Evolutionary conservation across 306 rosid species (phyloP).

Genomic region (Macrotyloma uniflorum): DNA sequence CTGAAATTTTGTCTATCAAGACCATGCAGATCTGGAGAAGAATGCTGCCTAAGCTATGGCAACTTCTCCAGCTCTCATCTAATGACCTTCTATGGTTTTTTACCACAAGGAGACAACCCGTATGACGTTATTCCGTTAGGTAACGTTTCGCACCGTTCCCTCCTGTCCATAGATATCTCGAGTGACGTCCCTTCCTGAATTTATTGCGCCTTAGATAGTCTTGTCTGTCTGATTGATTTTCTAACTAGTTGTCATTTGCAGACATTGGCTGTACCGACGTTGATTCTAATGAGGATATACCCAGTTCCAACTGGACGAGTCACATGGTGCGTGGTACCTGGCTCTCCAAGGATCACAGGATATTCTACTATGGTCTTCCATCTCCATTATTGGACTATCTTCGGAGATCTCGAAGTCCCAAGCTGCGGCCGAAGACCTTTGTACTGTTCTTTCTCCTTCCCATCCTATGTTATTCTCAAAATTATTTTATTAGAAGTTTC

Average conservation of each 20-base stretch:
- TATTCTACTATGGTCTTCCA: constrained; percentile 77
- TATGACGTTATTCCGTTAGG: constrained; percentile 79
- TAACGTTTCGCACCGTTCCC: constrained; percentile 40
- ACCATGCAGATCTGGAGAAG: constrained; percentile 79
- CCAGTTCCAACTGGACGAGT: constrained; percentile 41
- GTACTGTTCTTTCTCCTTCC: constrained; percentile 51
- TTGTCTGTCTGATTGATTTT: constrained; percentile 31
- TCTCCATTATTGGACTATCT: constrained; percentile 71
- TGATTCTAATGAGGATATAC: constrained; percentile 45
- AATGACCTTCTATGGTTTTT: constrained; percentile 77
- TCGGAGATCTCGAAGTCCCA: constrained; percentile 55
- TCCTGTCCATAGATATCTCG: constrained; percentile 7
- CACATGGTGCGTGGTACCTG: constrained; percentile 94
- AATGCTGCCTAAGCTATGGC: constrained; percentile 86
- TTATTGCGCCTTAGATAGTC: constrained; percentile 33
- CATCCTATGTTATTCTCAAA: background rate
- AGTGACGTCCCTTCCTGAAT: constrained; percentile 24
- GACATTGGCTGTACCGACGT: constrained; percentile 53
- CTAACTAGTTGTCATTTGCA: constrained; percentile 44
- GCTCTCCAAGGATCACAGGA: constrained; percentile 59
- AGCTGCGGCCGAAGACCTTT: constrained; percentile 46
- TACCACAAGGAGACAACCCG: constrained; percentile 83
- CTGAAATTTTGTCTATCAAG: constrained; percentile 86
- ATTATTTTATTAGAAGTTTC: background rate
- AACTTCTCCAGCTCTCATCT: constrained; percentile 76